These are phyloP conservation scores for Clonostachys solani DNA, from an alignment of 2,329 filamentous ascomycete genomes.

Conservation along the genomic window DNA sequence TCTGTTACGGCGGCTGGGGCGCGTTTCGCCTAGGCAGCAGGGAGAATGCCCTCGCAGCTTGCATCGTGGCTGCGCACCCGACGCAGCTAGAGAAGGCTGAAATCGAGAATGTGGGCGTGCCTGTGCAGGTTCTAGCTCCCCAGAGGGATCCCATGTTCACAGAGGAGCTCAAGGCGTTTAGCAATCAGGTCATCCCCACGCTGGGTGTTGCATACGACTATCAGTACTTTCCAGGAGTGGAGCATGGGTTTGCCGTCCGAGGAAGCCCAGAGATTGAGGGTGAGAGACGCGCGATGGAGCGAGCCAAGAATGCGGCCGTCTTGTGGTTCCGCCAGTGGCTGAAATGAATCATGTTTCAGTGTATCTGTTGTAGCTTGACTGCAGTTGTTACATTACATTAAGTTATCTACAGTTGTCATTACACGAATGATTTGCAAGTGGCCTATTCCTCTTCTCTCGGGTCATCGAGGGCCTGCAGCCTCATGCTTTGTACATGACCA, in stretches of 20 bases:
- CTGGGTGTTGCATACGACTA: constrained; percentile 34
- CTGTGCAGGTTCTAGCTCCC: constrained; percentile 46
- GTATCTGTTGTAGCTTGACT: no score
- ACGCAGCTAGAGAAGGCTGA: constrained; percentile 35
- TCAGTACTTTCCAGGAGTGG: constrained; percentile 38
- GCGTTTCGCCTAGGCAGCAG: constrained; percentile 35
- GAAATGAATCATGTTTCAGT: no score
- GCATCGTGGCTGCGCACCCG: constrained; percentile 38
- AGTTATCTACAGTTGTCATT: no score
- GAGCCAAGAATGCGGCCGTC: constrained; percentile 33
- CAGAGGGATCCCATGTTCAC: constrained; percentile 36
- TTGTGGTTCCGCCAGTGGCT: no score
- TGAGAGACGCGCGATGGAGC: constrained; percentile 32
- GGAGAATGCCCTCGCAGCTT: constrained; percentile 31
- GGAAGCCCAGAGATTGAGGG: constrained; percentile 26
- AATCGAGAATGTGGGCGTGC: constrained; percentile 37
- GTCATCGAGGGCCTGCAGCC: no score
- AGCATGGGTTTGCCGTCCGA: constrained; percentile 33
- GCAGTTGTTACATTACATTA: no score
- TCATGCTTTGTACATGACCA: no score
- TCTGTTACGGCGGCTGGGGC: constrained; percentile 49
- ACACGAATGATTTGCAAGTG: no score
- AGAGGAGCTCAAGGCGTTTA: constrained; percentile 37
- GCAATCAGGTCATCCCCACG: constrained; percentile 29
- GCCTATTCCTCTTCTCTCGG: no score